A percentile compares a stretch with the other conserved stretches of the same genome.
Conservation (phyloP, 1,284 basidiomycete genomes). For the Rhizopogon parksii region DNA sequence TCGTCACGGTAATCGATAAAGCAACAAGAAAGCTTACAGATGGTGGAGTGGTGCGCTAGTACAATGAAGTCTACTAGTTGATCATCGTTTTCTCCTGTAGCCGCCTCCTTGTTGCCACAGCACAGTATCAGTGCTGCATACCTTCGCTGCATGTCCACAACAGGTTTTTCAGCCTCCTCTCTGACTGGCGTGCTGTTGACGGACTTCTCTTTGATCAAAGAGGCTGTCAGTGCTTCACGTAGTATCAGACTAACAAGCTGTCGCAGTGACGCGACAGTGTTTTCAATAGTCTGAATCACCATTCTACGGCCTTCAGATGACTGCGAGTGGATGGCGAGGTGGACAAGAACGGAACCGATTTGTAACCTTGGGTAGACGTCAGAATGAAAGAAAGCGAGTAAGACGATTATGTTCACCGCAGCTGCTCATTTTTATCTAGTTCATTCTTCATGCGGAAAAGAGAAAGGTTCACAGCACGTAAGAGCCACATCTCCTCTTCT, state of each 20-base stretch:
- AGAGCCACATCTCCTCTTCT: constrained; percentile 74
- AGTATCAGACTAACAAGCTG: constrained; percentile 47
- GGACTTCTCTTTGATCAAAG: constrained; percentile 30
- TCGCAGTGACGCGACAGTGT: constrained; percentile 30
- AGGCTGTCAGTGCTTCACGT: constrained; percentile 47
- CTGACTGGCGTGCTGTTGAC: constrained; percentile 10
- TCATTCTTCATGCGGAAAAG: constrained; percentile 47
- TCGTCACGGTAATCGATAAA: neutral
- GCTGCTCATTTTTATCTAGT: constrained; percentile 45
- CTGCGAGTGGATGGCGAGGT: constrained; percentile 58
- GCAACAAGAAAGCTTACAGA: constrained; percentile 40
- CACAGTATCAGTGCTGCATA: constrained; percentile 47
- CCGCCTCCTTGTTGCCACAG: constrained; percentile 31
- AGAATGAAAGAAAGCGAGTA: constrained; percentile 6
- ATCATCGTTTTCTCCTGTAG: constrained; percentile 33
- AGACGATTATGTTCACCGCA: constrained; percentile 43
- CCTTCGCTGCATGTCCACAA: constrained; percentile 40
- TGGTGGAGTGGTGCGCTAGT: constrained; percentile 67
- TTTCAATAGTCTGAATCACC: constrained; percentile 39
- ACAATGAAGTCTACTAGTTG: constrained; percentile 55
- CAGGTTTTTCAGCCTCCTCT: constrained; percentile 29
- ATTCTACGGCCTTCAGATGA: constrained; percentile 47
- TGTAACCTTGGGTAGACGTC: constrained; percentile 37
- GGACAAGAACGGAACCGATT: constrained; percentile 60
- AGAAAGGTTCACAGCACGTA: constrained; percentile 57